Percentiles rank a stretch among this genome's conserved stretches.
Conservation (phyloP, 208 protist genomes). For the Trypanosoma boissoni region DNA sequence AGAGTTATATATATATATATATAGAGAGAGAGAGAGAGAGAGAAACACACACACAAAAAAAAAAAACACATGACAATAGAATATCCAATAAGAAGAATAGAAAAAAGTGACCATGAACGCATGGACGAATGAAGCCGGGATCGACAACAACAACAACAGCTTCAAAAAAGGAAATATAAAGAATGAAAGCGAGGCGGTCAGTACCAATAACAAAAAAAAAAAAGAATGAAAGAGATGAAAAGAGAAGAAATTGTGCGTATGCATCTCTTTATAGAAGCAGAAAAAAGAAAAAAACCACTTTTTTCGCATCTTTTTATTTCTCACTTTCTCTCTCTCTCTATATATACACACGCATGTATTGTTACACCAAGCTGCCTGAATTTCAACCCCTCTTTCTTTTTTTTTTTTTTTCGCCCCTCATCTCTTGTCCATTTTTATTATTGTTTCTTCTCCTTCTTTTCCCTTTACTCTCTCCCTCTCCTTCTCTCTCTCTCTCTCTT, state of each 20-base stretch:
- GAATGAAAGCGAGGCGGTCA: no score
- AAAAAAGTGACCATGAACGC: no score
- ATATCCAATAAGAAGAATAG: not conserved
- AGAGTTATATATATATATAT: conserved; percentile 8
- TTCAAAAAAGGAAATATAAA: no score
- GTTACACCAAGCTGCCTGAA: not conserved
- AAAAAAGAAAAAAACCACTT: no score
- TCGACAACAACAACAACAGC: no score
- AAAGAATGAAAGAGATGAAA: no score
- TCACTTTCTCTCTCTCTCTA: no score
- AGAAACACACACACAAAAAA: conserved; percentile 1
- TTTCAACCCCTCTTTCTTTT: not conserved
- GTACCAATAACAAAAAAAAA: no score
- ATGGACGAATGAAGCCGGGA: no score
- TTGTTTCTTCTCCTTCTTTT: not conserved
- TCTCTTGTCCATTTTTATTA: not conserved
- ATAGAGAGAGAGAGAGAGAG: conserved; percentile 5
- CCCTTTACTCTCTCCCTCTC: not conserved
- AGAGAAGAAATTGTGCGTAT: no score
- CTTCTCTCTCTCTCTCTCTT: not conserved
- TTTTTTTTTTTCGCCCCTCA: conserved; percentile 4
- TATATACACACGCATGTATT: conserved; percentile 2
- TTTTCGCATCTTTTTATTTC: no score
- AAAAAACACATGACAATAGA: not conserved
- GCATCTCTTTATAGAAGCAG: no score